phyloP scores from a whole-genome alignment of 345 rosid species.

The Schrenkiella parvula region DNA sequence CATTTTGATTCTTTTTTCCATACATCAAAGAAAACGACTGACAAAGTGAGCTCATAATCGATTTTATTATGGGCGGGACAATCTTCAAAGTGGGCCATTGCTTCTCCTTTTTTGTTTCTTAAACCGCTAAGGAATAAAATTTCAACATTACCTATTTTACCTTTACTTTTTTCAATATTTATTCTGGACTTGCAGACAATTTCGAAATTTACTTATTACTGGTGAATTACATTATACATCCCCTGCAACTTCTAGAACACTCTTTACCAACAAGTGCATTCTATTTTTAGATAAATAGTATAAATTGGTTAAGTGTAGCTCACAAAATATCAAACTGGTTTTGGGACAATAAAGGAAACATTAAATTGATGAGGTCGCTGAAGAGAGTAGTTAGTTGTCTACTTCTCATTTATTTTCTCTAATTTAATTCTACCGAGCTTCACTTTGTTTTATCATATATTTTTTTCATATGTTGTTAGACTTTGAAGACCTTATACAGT shows the following conservation, averaged over 20 bases:
- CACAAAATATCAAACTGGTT: neutral
- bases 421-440: neutral
- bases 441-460: neutral
- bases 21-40: conserved; percentile 11
- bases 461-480: neutral
- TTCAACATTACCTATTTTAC: neutral
- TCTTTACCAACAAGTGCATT: neutral
- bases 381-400: conserved; percentile 28
- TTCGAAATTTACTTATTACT: neutral
- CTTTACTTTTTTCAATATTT: neutral
- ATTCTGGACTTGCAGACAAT: neutral
- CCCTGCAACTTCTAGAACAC: no score
- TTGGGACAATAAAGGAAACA: conserved; percentile 14
- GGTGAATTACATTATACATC: neutral
- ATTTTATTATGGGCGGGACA: conserved; percentile 26
- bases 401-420: conserved; percentile 21
- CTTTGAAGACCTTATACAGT: neutral
- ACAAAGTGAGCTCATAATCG: conserved; percentile 1
- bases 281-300: neutral
- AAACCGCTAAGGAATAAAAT: neutral
- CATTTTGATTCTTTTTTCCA: neutral
- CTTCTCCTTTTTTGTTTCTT: neutral
- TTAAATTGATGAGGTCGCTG: conserved; percentile 19
- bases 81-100: conserved; percentile 18
- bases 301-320: neutral